Evolutionary conservation across 2,329 filamentous ascomycete species (phyloP).

Genomic region (Davidsoniella neocaledoniae): DNA sequence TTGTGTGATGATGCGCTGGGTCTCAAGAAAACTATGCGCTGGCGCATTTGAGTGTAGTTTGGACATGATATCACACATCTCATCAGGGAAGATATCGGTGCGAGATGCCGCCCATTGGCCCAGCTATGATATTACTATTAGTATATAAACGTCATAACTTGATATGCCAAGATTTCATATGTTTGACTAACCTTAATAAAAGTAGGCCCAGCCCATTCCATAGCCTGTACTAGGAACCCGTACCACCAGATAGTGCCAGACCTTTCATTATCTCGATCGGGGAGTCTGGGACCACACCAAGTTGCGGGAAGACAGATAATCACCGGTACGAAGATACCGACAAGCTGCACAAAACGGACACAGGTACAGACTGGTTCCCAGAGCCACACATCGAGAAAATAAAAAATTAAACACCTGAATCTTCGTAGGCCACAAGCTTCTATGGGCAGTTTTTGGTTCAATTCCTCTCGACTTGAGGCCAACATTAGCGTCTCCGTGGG

Average conservation of each 20-base stretch:
- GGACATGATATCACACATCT: conserved; percentile 88
- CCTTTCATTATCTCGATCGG: conserved; percentile 55
- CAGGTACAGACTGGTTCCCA: conserved; percentile 78
- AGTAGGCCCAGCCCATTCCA: conserved; percentile 86
- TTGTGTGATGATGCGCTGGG: conserved; percentile 59
- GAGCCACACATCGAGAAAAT: conserved; percentile 56
- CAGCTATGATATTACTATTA: conserved; percentile 35
- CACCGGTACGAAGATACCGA: conserved; percentile 81
- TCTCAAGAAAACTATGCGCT: conserved; percentile 68
- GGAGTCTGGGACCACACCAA: conserved; percentile 54
- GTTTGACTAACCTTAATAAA: conserved; percentile 67
- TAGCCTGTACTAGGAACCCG: conserved; percentile 63
- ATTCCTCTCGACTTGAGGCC: conserved; percentile 60
- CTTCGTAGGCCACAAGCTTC: conserved; percentile 42
- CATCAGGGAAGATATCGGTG: conserved; percentile 85
- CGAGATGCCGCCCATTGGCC: conserved; percentile 97
- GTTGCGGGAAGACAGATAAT: conserved; percentile 62
- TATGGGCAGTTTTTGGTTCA: conserved; percentile 49
- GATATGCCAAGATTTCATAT: not conserved
- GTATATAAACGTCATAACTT: not conserved
- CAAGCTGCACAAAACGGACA: conserved; percentile 71
- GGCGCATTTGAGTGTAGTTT: conserved; percentile 88
- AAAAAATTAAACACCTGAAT: conserved; percentile 39
- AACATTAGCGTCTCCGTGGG: conserved; percentile 64
- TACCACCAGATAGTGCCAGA: conserved; percentile 91